Percentiles rank a stretch among this genome's conserved stretches.
phyloP scores from a whole-genome alignment of 202 grass and related monocot genomes.

The Thinopyrum obtusiflorum region DNA sequence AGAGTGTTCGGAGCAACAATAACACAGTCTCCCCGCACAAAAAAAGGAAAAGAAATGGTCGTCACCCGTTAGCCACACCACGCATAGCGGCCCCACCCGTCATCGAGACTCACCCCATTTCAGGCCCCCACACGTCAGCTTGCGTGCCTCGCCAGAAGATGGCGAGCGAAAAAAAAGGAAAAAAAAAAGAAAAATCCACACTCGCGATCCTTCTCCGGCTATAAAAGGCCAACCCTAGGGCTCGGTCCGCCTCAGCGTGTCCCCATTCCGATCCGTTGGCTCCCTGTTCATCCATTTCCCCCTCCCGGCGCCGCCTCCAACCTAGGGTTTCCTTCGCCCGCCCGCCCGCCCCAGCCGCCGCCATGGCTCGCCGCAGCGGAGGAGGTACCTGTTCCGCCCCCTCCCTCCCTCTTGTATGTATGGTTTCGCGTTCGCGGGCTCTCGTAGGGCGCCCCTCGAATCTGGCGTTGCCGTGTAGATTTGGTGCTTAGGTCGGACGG shows the following conservation, averaged over 20 bases:
- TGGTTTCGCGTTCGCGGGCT: not conserved
- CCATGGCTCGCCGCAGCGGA: conserved; percentile 78
- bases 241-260: not conserved
- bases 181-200: no score
- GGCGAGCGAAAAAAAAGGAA: not conserved
- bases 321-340: conserved; percentile 37
- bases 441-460: not conserved
- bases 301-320: conserved; percentile 22
- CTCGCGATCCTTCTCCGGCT: not conserved
- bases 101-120: rapidly evolving
- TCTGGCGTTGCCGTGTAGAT: conserved; percentile 12
- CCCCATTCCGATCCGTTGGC: not conserved
- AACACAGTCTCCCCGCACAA: not conserved
- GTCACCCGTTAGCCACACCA: not conserved
- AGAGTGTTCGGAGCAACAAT: conserved; percentile 5
- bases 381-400: conserved; percentile 29
- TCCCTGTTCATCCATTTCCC: not conserved
- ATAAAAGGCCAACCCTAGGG: conserved; percentile 43
- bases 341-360: conserved; percentile 8
- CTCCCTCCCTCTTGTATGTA: not conserved
- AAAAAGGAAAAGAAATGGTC: not conserved
- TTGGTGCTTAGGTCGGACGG: not conserved
- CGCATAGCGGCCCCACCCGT: not conserved
- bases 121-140: conserved; percentile 7
- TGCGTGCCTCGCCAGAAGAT: conserved; percentile 16